Evolutionary conservation across 1,284 basidiomycete species (phyloP).

Genomic region (Ustilago trichophora): DNA sequence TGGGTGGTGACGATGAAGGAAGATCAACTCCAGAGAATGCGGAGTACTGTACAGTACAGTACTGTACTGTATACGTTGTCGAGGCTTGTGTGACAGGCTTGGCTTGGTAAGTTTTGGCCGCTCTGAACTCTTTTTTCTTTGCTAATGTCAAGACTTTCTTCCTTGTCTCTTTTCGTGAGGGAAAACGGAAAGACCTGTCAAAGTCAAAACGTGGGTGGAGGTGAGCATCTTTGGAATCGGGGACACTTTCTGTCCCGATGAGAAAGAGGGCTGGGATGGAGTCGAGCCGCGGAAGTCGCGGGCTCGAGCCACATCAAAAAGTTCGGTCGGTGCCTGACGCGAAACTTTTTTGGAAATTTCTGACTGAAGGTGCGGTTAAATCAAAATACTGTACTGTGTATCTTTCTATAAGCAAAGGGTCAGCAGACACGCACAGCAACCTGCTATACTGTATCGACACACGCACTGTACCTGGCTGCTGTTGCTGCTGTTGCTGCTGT

Average conservation of each 20-base stretch:
- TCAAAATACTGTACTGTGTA: too few species aligned
- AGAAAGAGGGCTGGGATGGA: background rate
- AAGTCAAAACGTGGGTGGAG: slow-evolving; percentile 32
- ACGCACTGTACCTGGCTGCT: too few species aligned
- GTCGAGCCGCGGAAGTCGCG: slow-evolving; percentile 19
- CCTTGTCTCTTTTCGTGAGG: too few species aligned
- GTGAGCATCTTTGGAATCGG: slow-evolving; percentile 8
- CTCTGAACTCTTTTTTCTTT: slow-evolving; percentile 29
- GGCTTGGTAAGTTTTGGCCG: too few species aligned
- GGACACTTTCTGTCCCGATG: background rate
- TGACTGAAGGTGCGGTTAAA: background rate
- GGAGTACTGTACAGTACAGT: background rate
- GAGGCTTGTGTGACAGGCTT: too few species aligned
- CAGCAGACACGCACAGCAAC: slow-evolving; percentile 1
- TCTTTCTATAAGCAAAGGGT: too few species aligned
- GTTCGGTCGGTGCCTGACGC: background rate
- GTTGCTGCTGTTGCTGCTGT: too few species aligned
- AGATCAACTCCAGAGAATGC: too few species aligned
- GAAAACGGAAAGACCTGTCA: too few species aligned
- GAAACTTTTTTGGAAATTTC: slow-evolving; percentile 26
- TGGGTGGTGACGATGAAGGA: too few species aligned
- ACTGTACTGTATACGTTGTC: too few species aligned
- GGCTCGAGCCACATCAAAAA: slow-evolving; percentile 3
- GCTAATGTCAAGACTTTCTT: slow-evolving; percentile 14
- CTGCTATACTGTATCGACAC: too few species aligned